Evolutionary conservation across 1,139 yeast genomes (phyloP), one percentile per base, ranked within the genome.

Genomic region (Pichia sp.): DNA sequence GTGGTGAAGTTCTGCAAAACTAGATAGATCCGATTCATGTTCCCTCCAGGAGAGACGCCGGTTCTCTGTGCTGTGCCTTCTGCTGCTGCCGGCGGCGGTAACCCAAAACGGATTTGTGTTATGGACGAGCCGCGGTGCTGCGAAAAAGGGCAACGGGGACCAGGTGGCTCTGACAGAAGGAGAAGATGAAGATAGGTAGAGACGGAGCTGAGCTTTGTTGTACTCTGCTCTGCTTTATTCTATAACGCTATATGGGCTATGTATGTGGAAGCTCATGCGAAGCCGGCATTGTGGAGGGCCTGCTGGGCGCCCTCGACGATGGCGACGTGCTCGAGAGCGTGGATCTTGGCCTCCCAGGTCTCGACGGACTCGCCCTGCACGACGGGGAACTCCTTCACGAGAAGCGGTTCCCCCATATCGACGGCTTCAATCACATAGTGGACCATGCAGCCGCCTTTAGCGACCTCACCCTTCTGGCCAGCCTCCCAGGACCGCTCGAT

Each of bases 401-500:
- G 72, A 49, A 93, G 72, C 1, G 99, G 97, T 63, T 85, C 87
- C 26, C 99, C 99, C 64, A 86, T 83, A 70, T 93, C 99, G 10
- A 93, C 99, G 64, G 88, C 96, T 52, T 92, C 87, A 62, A 93
- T 92, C 30, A 93, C 98, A 67, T 87, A 82, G 72, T 93, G 99
- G 52, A 95, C 88, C 99, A 93, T 93, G 54, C 95, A 88, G 0
- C 99, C 99, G n/a, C 95, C 97, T 63, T 81, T 81, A 11, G 78
- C 67, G 56, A 87, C 79, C 58, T 80, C 80, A 8, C 95, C 96
- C 50, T 78, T 80, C 67, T 90, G 96, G 45, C 97, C 97, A 10
- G 95, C 96, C 65, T 89, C 77, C 93, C 95, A 92, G 0, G 97
- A 96, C 64, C 98, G 77, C 65, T 93, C 97, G 59, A 93, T 93